Percentiles rank a stretch among this genome's conserved stretches.
These are phyloP conservation scores for Aspergillus cristatus DNA, from an alignment of 495 filamentous ascomycete species.

Conservation along the genomic window DNA sequence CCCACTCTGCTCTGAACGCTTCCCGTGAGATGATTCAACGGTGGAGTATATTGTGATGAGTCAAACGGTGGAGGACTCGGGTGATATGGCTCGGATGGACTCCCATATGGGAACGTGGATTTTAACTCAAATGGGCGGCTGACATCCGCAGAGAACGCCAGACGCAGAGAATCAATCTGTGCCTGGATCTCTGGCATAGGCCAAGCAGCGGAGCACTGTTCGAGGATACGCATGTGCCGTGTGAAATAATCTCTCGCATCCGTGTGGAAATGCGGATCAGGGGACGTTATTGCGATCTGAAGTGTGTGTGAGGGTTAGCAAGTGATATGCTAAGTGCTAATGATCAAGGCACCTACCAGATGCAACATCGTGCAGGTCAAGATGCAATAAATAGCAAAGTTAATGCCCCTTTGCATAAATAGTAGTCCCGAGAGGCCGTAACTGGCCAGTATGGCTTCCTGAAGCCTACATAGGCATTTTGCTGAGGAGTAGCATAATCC, in stretches of 20 bases:
- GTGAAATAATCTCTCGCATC: conserved; percentile 89
- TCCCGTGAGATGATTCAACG: conserved; percentile 21
- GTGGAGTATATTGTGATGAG: conserved; percentile 31
- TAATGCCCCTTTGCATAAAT: conserved; percentile 92
- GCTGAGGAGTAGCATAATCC: conserved; percentile 77
- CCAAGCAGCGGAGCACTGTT: conserved; percentile 75
- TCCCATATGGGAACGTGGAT: conserved; percentile 79
- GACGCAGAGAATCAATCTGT: conserved; percentile 80
- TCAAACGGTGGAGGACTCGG: conserved; percentile 57
- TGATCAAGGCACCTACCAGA: conserved; percentile 52
- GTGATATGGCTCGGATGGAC: conserved; percentile 54
- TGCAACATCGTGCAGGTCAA: conserved; percentile 94
- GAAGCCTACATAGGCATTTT: conserved; percentile 80
- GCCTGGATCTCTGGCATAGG: conserved; percentile 88
- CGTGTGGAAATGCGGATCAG: conserved; percentile 76
- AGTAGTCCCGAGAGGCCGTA: conserved; percentile 76
- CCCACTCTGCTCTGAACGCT: conserved; percentile 55
- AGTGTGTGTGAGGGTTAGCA: conserved; percentile 9
- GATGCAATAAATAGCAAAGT: conserved; percentile 88
- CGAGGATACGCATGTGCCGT: conserved; percentile 90
- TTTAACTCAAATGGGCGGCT: conserved; percentile 84
- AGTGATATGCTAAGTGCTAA: neutral
- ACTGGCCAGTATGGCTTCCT: conserved; percentile 70
- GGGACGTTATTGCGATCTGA: conserved; percentile 91
- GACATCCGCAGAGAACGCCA: conserved; percentile 86